Base-by-base conservation (phyloP, 2,329 filamentous ascomycete genomes). In the Sporothrix brunneoviolacea region DNA sequence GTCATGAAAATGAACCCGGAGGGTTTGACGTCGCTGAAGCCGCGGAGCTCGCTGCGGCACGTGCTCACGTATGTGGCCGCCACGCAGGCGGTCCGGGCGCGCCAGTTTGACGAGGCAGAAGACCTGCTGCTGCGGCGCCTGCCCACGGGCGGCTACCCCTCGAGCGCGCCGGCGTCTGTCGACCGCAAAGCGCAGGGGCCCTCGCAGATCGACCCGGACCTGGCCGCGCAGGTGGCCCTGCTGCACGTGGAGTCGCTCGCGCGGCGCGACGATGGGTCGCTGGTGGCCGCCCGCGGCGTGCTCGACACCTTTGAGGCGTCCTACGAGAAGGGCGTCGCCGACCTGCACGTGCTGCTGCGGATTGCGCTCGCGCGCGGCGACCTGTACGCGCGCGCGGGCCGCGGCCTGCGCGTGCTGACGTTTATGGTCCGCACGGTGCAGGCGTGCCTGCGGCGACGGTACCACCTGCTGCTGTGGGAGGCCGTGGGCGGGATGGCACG, bases 351-450 rank as follows among this genome's bases (percentile, higher is more conserved):
- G 43, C 36, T 51, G 8, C 10, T 56, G 40, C 79, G 81, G 24
- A 74, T 94, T 0, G 76, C 95, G 13, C 74, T 88, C 3, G 68
- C 84, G 43, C 94, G 95, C 64, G 83, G 82, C 1, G 74, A 79
- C 5, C 74, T 95, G 4, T 81, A 89, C 50, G 78, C 81, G 49
- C 78, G 76, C 57, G 80, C 79, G 38, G 84, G 84, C 2, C 79
- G 84, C 3, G 78, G 88, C 0, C 79, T 88, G 58, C 80, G 85
- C 53, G 88, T 82, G 0, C 89, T 95, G 64, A 88, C 86, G 2
- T 75, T 91, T 5, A 82, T 82, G 4, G 74, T 94, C 60, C 78
- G 87, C 38, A 89, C 89, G 1, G 83, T 86, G 3, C 84, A 78
- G 60, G 79, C 89, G 16, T 84, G 88, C 0, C 82, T 86, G 71